Percentiles rank a stretch among this genome's conserved stretches.
phyloP scores from a whole-genome alignment of 306 rosid species.

The Pyrus communis region DNA sequence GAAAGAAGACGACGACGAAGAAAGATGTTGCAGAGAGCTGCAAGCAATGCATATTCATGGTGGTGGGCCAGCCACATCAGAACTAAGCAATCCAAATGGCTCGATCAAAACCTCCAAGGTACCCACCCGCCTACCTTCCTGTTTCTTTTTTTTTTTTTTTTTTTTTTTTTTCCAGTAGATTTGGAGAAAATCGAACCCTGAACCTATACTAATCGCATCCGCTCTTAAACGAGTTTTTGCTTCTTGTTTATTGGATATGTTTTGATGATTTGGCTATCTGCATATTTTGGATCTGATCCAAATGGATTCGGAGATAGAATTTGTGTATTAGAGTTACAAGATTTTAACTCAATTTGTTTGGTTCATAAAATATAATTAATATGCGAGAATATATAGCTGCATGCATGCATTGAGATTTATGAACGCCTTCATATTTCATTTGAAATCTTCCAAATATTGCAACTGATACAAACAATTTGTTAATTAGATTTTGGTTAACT shows the following conservation, averaged over 20 bases:
- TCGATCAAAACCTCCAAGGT: conserved; percentile 94
- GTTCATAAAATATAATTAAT: neutral
- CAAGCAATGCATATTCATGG: conserved; percentile 99
- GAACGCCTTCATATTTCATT: neutral
- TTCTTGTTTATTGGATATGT: neutral
- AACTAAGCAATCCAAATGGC: conserved; percentile 99
- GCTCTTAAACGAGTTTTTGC: neutral
- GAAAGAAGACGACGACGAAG: neutral
- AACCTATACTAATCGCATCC: neutral
- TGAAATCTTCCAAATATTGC: neutral
- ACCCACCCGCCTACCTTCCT: neutral
- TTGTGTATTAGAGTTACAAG: neutral
- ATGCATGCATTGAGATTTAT: neutral
- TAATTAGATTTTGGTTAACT: too few relatives aligned
- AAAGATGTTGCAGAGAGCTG: conserved; percentile 93
- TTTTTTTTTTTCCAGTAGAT: too few relatives aligned
- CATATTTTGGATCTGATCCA: neutral
- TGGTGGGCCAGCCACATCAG: conserved; percentile 99
- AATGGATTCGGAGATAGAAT: neutral
- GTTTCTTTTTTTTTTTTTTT: too few relatives aligned
- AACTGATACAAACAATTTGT: neutral
- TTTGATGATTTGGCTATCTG: neutral
- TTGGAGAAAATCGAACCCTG: too few relatives aligned
- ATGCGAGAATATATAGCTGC: neutral
- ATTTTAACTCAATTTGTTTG: neutral